Evolutionary conservation across 1,139 yeast species (phyloP).

Genomic region (Kodamaea derodonti): DNA sequence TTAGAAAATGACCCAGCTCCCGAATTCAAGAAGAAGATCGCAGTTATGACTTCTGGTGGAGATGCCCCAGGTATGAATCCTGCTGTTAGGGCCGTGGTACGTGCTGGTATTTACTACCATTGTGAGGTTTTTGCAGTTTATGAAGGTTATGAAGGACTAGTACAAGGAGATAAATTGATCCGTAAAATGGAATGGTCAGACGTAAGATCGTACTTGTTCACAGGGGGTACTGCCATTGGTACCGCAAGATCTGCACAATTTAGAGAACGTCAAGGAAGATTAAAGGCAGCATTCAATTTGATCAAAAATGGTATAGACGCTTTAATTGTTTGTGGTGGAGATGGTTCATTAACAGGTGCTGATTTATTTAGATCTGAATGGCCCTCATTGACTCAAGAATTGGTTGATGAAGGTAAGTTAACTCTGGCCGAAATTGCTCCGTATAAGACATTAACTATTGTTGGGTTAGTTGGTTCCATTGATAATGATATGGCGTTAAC

Average conservation of each 20-base stretch:
- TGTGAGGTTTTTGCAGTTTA: slow-evolving; percentile 71
- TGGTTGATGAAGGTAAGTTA: slow-evolving; percentile 47
- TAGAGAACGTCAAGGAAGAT: slow-evolving; percentile 64
- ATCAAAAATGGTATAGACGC: slow-evolving; percentile 74
- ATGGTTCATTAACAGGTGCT: slow-evolving; percentile 82
- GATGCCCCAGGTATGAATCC: slow-evolving; percentile 89
- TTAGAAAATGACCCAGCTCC: slow-evolving; percentile 4
- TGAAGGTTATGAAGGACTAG: slow-evolving; percentile 79
- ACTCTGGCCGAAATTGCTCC: slow-evolving; percentile 49
- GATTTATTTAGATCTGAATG: slow-evolving; percentile 75
- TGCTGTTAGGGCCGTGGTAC: slow-evolving; percentile 72
- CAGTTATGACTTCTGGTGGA: slow-evolving; percentile 86
- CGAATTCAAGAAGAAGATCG: slow-evolving; percentile 48
- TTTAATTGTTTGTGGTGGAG: slow-evolving; percentile 80
- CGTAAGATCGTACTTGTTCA: slow-evolving; percentile 69
- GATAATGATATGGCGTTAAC: slow-evolving; percentile 84
- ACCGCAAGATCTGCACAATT: slow-evolving; percentile 74
- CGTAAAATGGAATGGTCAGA: slow-evolving; percentile 72
- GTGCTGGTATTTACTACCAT: slow-evolving; percentile 67
- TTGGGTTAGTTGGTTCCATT: slow-evolving; percentile 78
- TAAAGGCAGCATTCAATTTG: slow-evolving; percentile 64
- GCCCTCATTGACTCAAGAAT: slow-evolving; percentile 67
- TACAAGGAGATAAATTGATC: slow-evolving; percentile 63
- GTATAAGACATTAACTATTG: slow-evolving; percentile 60
- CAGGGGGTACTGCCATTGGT: slow-evolving; percentile 80